Conservation (phyloP, 257 asterid genomes). For the Nicotiana benthamiana region DNA sequence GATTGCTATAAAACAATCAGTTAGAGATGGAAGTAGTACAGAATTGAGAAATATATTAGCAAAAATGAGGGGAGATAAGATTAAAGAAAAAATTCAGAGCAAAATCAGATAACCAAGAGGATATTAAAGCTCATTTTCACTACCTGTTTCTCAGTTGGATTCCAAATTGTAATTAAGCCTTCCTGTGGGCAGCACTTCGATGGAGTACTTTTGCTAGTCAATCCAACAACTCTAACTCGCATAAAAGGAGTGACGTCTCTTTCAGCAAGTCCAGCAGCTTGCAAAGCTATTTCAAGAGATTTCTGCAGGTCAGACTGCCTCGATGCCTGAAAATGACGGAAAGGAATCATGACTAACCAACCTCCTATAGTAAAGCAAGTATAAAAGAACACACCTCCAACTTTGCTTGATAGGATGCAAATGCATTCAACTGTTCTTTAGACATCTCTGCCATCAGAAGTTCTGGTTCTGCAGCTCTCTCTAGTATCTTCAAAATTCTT, state of each 20-base stretch:
- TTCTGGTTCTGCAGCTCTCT: conserved; percentile 95
- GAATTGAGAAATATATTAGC: conserved; percentile 2
- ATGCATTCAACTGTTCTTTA: conserved; percentile 65
- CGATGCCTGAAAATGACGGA: conserved; percentile 36
- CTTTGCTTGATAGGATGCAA: conserved; percentile 71
- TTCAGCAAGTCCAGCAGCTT: conserved; percentile 69
- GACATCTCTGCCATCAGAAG: conserved; percentile 96
- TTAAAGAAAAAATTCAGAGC: neutral
- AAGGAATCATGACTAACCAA: conserved; percentile 7
- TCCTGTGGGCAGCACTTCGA: conserved; percentile 24
- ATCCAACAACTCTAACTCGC: conserved; percentile 83
- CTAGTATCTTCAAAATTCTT: conserved; percentile 80
- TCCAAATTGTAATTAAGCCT: conserved; percentile 94
- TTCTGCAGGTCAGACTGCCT: conserved; percentile 60
- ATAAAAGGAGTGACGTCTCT: conserved; percentile 81
- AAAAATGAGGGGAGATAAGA: neutral
- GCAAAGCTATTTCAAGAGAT: conserved; percentile 63
- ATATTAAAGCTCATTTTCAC: neutral
- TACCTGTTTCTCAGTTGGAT: conserved; percentile 90
- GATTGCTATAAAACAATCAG: conserved; percentile 33
- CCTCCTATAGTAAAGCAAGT: neutral
- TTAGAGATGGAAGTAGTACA: neutral
- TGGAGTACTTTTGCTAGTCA: conserved; percentile 37
- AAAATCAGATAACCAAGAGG: conserved; percentile 5
- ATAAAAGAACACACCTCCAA: conserved; percentile 57